Base-by-base conservation (phyloP, 2,329 filamentous ascomycete genomes). In the Colletotrichum aenigma region DNA sequence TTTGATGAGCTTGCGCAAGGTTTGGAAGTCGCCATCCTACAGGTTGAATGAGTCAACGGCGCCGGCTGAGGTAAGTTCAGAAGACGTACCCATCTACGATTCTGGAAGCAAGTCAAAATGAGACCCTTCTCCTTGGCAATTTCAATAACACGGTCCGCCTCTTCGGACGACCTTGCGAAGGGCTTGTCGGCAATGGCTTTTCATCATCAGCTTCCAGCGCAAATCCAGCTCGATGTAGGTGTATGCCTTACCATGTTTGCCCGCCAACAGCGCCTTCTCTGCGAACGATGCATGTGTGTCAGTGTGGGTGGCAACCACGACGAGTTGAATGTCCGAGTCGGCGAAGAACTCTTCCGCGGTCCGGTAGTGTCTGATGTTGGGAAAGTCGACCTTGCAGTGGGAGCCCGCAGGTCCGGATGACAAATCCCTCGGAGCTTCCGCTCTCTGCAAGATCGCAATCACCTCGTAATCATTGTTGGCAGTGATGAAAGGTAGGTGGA, bases 161-260 rank as follows among this genome's bases (percentile, higher is more conserved):
- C 90, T 62, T 86, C 83, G 6, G 87, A 86, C 3, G 91, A 92
- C 10, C 89, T 88, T 3, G 91, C 91, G 80, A 94, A 93, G 0
- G 92, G 92, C 82, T 94, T 94, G 81, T 94, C 92, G 74, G 91
- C 91, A 15, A 94, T 86, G 15, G 93, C 91, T 86, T 30, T 24
- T 24, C 24, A 24, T 24, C 24, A 24, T 24, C 4, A 24, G 24
- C 24, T 24, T 24, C 24, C 24, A 24, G 24, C 24, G 24, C 24
- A 24, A 24, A 24, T 24, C 24, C 24, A 24, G 24, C 24, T 24
- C 24, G 24, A 24, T 24, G 4, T 24, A 24, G 24, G 24, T 24
- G 24, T 24, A 24, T 24, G 4, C 4, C 24, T 24, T 79, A 86
- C 85, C 86, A 80, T 94, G 90, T 83, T 94, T 94, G 70, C 91